Conservation (phyloP, 1,284 basidiomycete species). For the Puccinia novopanici region DNA sequence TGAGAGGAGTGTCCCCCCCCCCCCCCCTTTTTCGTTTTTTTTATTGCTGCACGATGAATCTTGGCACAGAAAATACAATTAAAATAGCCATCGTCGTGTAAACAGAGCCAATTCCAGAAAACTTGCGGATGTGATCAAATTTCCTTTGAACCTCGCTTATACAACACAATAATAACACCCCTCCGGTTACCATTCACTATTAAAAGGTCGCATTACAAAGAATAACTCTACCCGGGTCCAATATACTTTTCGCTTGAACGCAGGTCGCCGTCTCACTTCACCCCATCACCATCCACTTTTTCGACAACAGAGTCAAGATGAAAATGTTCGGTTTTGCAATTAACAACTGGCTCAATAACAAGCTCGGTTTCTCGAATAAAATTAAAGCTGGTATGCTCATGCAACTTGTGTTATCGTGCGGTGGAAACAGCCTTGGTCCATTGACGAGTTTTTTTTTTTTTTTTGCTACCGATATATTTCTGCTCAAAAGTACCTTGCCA, state of each 20-base stretch:
- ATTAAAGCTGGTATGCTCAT: not conserved
- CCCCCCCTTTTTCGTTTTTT: too few species aligned
- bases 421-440: not conserved
- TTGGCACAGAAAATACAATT: not conserved
- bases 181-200: too few species aligned
- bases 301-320: not conserved
- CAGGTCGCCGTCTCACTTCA: not conserved
- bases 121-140: too few species aligned
- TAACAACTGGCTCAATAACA: not conserved
- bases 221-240: too few species aligned
- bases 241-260: not conserved
- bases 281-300: not conserved
- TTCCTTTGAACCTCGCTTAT: too few species aligned
- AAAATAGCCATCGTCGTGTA: too few species aligned
- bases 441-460: not conserved
- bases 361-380: not conserved
- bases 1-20: not conserved
- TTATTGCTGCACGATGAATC: not conserved
- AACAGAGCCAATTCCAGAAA: too few species aligned
- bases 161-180: too few species aligned
- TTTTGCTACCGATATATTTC: not conserved
- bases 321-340: constrained; percentile 16
- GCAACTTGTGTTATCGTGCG: not conserved
- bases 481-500: too few species aligned
- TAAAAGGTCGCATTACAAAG: too few species aligned